Conservation (phyloP, 2,329 filamentous ascomycete species). For the Epichloe amarillans region DNA sequence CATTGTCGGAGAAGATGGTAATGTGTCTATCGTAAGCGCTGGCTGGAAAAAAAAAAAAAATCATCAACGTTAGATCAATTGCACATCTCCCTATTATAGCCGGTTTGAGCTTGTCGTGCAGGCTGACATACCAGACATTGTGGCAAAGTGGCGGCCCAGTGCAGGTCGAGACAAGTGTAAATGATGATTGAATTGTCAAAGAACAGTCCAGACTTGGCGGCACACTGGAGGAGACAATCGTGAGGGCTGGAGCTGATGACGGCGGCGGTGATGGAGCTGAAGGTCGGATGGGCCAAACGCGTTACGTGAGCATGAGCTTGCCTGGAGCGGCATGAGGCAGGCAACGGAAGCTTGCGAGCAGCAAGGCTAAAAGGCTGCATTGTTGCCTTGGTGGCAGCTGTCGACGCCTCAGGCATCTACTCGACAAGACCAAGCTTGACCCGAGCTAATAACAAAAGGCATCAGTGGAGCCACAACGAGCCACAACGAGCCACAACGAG, state of each 20-base stretch:
- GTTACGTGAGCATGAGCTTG: conserved; percentile 37
- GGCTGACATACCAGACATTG: conserved; percentile 36
- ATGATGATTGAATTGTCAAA: not conserved
- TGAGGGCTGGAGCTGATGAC: conserved; percentile 3
- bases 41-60: conserved; percentile 17
- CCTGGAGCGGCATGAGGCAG: conserved; percentile 24
- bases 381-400: conserved; percentile 15
- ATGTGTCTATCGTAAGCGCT: conserved; percentile 97
- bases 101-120: not conserved
- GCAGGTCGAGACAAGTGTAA: conserved; percentile 3
- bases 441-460: not conserved
- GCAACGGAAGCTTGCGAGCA: conserved; percentile 11
- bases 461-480: too few species aligned
- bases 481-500: too few species aligned
- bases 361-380: conserved; percentile 24
- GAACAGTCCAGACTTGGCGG: not conserved
- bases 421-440: too few species aligned
- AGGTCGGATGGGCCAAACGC: conserved; percentile 21
- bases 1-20: conserved; percentile 98
- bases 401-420: conserved; percentile 18
- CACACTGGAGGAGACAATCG: conserved; percentile 4
- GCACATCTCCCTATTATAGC: not conserved
- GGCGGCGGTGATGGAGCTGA: conserved; percentile 7
- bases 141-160: conserved; percentile 19
- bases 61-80: conserved; percentile 14